phyloP scores from a whole-genome alignment of 768 basidiomycete species.

The Termitomyces sp. region DNA sequence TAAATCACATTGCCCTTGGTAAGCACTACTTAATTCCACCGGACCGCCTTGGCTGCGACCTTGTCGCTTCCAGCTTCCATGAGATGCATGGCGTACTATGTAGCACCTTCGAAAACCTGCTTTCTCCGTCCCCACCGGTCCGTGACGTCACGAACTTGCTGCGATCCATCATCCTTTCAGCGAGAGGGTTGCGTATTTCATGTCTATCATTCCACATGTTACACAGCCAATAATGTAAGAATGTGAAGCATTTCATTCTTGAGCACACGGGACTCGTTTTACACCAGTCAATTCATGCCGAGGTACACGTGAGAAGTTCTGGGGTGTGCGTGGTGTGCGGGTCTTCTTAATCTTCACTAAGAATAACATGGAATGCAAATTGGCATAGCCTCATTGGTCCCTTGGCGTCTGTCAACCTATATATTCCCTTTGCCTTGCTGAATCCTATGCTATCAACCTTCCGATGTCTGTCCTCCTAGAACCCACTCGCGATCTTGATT shows the following conservation, averaged over 20 bases:
- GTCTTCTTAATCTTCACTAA: neutral
- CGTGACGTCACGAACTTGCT: neutral
- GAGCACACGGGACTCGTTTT: neutral
- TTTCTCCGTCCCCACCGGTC: neutral
- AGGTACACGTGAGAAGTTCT: neutral
- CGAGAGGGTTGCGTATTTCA: neutral
- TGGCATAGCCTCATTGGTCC: neutral
- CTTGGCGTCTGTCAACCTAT: neutral
- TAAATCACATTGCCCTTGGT: neutral
- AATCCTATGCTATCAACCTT: no score
- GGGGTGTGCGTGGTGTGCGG: neutral
- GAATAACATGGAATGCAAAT: neutral
- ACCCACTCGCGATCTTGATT: slow-evolving; percentile 49
- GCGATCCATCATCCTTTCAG: neutral
- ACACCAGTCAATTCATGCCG: no score
- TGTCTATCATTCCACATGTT: neutral
- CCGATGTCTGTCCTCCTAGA: slow-evolving; percentile 61
- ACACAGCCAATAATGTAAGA: neutral
- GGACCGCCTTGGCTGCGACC: neutral
- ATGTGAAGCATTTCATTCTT: neutral
- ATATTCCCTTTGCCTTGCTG: neutral
- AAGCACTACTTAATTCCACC: no score
- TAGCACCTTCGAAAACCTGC: neutral
- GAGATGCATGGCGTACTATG: neutral
- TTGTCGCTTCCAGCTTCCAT: neutral